Evolutionary conservation across 352 stramenopile species (phyloP), one percentile per base, ranked within the genome.

Genomic region (Blastocystis sp.): DNA sequence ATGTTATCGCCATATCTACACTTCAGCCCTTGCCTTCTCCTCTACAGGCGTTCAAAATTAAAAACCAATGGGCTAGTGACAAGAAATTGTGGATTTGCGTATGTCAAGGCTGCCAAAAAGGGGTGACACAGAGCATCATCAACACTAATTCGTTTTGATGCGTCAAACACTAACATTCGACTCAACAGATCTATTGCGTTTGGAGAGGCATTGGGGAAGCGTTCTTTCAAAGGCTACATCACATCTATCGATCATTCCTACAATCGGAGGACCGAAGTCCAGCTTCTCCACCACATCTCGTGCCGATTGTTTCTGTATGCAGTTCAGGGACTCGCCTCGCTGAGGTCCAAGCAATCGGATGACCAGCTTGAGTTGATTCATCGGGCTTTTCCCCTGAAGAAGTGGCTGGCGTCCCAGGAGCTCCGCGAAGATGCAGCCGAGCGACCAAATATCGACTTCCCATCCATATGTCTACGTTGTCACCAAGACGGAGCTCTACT

Each of bases 371-470:
- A 87, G 56, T 30, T 87, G 76, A 30, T 73, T 53, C 41, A 70
- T 70, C 8, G 47, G 76, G 45, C 26, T 87, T 43, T 55, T 69
- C 11, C 76, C 76, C 56, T 81, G 63, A 20, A 87, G 45, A 53
- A 87, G 37, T 8, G 76, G 76, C 20, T 87, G 47, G 18, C 76
- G 43, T 9, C 76, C 76, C 7, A 87, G 45, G 1, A 87, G 53
- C 53, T 87, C 96, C 26, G 96, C 96, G 20, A 99, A 92, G 88
- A 99, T 98, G 93, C 97, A 99, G 8, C 97, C 97, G 59, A 99
- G 90, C 73, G 95, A 98, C 97, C 97, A 99, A 93, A 98, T 98
- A 91, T 99, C 97, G 82, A 99, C 43, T 43, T 81, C 70, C 39
- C 41, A 62, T 20, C 39, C 43, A 41, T 81, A 81, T 9, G 39